Base-by-base conservation (phyloP, 1,139 yeast species). In the Sugiyamaella castrensis region DNA sequence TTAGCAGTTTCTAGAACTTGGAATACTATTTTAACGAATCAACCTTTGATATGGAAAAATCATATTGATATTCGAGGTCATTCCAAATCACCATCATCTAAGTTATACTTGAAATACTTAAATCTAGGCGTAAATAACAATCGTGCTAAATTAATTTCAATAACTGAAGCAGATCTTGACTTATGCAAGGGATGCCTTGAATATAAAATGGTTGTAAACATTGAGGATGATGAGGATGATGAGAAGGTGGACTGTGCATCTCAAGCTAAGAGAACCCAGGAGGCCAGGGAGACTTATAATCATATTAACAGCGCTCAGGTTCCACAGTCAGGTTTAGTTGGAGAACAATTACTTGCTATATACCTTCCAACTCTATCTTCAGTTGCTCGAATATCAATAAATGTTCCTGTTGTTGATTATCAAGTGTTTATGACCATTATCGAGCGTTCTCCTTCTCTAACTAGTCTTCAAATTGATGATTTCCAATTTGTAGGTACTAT, bases 1-100 rank as follows among this genome's bases (percentile, higher is more conserved):
- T 27, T 30, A 16, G 8, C 44, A 4, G 44, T 41, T 4, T 33
- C 38, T 10, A 15, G 33, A 8, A 30, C 36, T 30, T 41, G 44
- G 44, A 30, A 33, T 24, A 30, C 13, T 19, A 27, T 41, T 24
- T 24, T 41, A 33, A 19, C 44, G 27, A 41, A 33, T 31, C 44
- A 41, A 19, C 8, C 27, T 24, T 33, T 37, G n/a, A 33, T 41
- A 12, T 41, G 44, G 44, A 33, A 12, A 24, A 31, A 41, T 33
- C 26, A 26, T 16, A 33, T 41, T 8, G 44, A 41, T 33, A 33
- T 41, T 24, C 44, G 44, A 1, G 40, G 16, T 4, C 38, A 13
- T 16, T n/a, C 13, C 11, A 36, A n/a, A 19, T 19, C 8, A 4
- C 43, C 43, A 12, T 31, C 44, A 4, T 31, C 24, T 4, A 24